Conservation (phyloP, 2,329 filamentous ascomycete genomes). For the Zarea fungicola region DNA sequence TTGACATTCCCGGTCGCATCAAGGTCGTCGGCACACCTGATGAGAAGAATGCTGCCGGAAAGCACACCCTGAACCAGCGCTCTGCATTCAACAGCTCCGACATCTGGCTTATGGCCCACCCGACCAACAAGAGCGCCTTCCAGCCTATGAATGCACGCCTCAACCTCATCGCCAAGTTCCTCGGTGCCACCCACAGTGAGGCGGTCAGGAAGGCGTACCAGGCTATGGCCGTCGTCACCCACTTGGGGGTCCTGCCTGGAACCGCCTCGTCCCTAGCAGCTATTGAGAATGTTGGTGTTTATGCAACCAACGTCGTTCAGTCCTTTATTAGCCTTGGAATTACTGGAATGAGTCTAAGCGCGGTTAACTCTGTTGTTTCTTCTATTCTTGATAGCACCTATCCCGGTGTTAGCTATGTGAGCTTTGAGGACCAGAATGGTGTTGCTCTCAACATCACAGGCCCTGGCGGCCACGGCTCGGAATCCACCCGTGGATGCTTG, state of each 20-base stretch:
- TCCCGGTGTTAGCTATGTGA: slow-evolving; percentile 12
- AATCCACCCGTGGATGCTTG: slow-evolving; percentile 13
- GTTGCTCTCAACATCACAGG: slow-evolving; percentile 15
- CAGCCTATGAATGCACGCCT: slow-evolving; percentile 19
- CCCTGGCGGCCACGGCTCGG: slow-evolving; percentile 17
- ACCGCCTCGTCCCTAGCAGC: slow-evolving; percentile 14
- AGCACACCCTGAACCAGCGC: slow-evolving; percentile 16
- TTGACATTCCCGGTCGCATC: slow-evolving; percentile 14
- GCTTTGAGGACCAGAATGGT: slow-evolving; percentile 11
- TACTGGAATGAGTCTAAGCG: slow-evolving; percentile 8
- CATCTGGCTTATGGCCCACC: slow-evolving; percentile 19
- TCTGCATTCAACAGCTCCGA: slow-evolving; percentile 15
- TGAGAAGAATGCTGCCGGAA: slow-evolving; percentile 18
- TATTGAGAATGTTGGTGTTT: slow-evolving; percentile 17
- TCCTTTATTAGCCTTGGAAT: slow-evolving; percentile 13
- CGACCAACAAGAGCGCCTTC: slow-evolving; percentile 14
- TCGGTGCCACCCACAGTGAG: slow-evolving; percentile 14
- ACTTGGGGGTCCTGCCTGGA: slow-evolving; percentile 11
- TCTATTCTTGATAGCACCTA: slow-evolving; percentile 13
- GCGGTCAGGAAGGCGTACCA: slow-evolving; percentile 16
- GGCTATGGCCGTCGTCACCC: slow-evolving; percentile 11
- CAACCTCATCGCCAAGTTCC: slow-evolving; percentile 16
- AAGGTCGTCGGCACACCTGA: slow-evolving; percentile 15
- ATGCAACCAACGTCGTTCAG: slow-evolving; percentile 17
- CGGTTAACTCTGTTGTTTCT: slow-evolving; percentile 11